A percentile compares a stretch with the other conserved stretches of the same genome.
These are phyloP conservation scores for Tagetes erecta DNA, from an alignment of 129 eudicot species.

Conservation along the genomic window DNA sequence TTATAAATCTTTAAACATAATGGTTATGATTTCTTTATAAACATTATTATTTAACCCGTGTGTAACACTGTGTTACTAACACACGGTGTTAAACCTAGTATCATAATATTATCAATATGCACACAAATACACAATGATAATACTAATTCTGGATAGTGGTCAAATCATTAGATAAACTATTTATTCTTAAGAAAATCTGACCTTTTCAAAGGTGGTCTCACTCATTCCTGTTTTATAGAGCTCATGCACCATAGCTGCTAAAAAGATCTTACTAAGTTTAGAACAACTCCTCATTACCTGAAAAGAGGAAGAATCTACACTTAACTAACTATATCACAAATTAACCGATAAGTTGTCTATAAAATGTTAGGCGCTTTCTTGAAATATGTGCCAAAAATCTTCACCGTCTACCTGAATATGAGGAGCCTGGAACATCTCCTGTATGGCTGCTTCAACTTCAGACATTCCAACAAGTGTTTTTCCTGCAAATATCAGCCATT, in stretches of 20 bases:
- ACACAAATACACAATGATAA: not conserved
- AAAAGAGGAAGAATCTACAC: constrained; percentile 6
- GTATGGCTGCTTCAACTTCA: constrained; percentile 93
- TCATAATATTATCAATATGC: not conserved
- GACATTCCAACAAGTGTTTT: constrained; percentile 76
- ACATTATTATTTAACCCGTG: too few relatives aligned
- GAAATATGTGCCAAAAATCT: not conserved
- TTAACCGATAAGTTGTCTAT: not conserved
- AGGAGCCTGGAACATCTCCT: constrained; percentile 99
- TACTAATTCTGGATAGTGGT: not conserved
- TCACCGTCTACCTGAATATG: constrained; percentile 75
- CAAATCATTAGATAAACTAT: not conserved
- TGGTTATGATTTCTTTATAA: too few relatives aligned
- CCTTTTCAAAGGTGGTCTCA: constrained; percentile 98
- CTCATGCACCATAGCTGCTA: constrained; percentile 98
- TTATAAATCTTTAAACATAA: too few relatives aligned
- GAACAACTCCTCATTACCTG: constrained; percentile 84
- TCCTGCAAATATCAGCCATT: constrained; percentile 42
- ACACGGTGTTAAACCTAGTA: too few relatives aligned
- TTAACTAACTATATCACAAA: constrained; percentile 16
- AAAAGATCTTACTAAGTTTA: constrained; percentile 78
- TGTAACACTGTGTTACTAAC: too few relatives aligned
- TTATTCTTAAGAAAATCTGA: constrained; percentile 20
- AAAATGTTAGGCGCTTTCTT: not conserved
- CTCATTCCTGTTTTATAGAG: constrained; percentile 97